Percentiles rank a stretch among this genome's conserved stretches.
Conservation (phyloP, 768 basidiomycete species). For the Xerocomus brunneocitrinus region DNA sequence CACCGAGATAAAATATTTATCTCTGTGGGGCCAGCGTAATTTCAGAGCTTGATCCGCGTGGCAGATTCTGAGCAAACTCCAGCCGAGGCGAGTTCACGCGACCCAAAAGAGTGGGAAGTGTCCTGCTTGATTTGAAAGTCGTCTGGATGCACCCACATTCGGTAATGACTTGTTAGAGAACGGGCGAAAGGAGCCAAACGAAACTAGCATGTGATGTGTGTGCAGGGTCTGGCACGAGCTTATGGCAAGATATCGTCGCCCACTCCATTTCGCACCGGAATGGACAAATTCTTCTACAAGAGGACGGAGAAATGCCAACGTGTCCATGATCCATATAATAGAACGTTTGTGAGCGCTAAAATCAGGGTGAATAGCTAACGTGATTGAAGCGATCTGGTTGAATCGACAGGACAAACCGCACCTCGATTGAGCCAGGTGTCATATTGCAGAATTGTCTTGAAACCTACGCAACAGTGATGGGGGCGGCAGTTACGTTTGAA, state of each 20-base stretch:
- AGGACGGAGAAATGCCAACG: not conserved
- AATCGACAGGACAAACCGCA: not conserved
- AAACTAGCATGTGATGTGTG: not conserved
- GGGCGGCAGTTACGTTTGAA: not conserved
- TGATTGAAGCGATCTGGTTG: not conserved
- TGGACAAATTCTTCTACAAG: not conserved
- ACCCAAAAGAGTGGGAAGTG: not conserved
- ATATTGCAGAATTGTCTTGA: not conserved
- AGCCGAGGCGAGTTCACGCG: not conserved
- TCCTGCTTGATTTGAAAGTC: too few species aligned
- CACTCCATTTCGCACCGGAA: not conserved
- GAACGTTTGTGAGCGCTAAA: not conserved
- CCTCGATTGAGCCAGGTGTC: not conserved
- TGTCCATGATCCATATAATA: not conserved
- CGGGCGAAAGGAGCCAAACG: not conserved
- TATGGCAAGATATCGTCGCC: not conserved
- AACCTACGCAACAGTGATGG: conserved; percentile 1
- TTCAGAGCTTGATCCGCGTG: not conserved
- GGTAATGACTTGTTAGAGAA: not conserved
- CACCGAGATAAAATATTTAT: not conserved
- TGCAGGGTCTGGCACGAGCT: not conserved
- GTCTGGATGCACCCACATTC: not conserved
- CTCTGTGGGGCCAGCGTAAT: too few species aligned
- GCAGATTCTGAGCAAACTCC: not conserved
- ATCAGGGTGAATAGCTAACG: not conserved